A percentile compares a stretch with the other conserved stretches of the same genome.
phyloP scores from a whole-genome alignment of 2,329 filamentous ascomycete species.

The Verticillium tricorpus region DNA sequence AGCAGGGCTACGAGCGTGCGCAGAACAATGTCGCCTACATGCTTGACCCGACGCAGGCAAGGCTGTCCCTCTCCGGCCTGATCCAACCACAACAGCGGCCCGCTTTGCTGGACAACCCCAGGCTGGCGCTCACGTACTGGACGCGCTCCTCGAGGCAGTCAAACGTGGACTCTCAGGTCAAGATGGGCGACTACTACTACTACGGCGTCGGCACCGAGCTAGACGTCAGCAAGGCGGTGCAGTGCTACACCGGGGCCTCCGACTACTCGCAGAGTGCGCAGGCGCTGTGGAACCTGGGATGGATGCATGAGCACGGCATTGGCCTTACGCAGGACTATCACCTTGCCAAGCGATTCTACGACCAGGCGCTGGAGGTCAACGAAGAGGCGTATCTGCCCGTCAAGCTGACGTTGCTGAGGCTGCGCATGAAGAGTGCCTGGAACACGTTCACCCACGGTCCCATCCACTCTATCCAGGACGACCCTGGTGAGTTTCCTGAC shows the following conservation, averaged over 20 bases:
- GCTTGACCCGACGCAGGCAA: slow-evolving; percentile 67
- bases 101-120: slow-evolving; percentile 45
- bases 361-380: slow-evolving; percentile 86
- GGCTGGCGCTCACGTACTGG: slow-evolving; percentile 84
- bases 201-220: slow-evolving; percentile 67
- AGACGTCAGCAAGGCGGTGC: slow-evolving; percentile 81
- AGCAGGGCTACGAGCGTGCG: slow-evolving; percentile 85
- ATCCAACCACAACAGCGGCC: slow-evolving; percentile 2
- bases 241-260: slow-evolving; percentile 87
- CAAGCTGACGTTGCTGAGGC: slow-evolving; percentile 78
- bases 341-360: slow-evolving; percentile 93
- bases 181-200: slow-evolving; percentile 98
- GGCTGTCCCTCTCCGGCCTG: slow-evolving; percentile 42
- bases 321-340: slow-evolving; percentile 94
- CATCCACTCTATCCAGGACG: slow-evolving; percentile 87
- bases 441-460: slow-evolving; percentile 88
- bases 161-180: slow-evolving; percentile 91
- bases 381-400: slow-evolving; percentile 92
- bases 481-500: slow-evolving; percentile 60
- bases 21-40: slow-evolving; percentile 89
- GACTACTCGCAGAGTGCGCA: slow-evolving; percentile 91
- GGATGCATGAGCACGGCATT: slow-evolving; percentile 98
- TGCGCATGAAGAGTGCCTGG: slow-evolving; percentile 85
- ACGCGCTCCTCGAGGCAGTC: slow-evolving; percentile 88
- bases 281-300: slow-evolving; percentile 93